Conservation (phyloP, 371 early-diverging fungal genomes). For the Racocetra persica region DNA sequence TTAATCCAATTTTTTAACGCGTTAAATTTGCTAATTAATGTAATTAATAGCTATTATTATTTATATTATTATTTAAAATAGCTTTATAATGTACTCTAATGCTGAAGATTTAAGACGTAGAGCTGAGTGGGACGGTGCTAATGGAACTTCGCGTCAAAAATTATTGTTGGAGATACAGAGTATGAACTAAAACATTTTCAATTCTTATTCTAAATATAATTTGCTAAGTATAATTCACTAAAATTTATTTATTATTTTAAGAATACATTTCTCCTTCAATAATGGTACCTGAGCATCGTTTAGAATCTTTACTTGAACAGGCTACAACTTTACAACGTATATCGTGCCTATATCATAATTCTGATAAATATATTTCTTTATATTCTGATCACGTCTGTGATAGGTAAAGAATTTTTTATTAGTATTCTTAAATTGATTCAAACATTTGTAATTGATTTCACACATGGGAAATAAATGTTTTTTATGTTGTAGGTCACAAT, state of each 20-base stretch:
- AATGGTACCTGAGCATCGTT: conserved; percentile 87
- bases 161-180: conserved; percentile 74
- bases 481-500: conserved; percentile 48
- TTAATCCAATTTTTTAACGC: conserved; percentile 1
- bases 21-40: neutral
- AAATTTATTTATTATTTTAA: conserved; percentile 44
- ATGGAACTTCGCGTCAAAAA: conserved; percentile 72
- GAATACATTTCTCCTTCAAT: conserved; percentile 79
- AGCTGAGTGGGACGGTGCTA: conserved; percentile 82
- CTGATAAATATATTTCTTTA: conserved; percentile 65
- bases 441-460: neutral
- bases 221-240: neutral
- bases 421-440: neutral
- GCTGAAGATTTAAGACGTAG: conserved; percentile 66
- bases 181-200: conserved; percentile 45
- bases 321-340: conserved; percentile 77
- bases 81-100: conserved; percentile 70
- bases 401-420: conserved; percentile 53
- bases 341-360: conserved; percentile 87
- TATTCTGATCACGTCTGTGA: conserved; percentile 81
- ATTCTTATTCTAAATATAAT: neutral
- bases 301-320: conserved; percentile 83
- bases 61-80: conserved; percentile 41
- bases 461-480: neutral
- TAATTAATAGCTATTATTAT: too few species aligned